Conservation (phyloP, 805 yeast species). For the Ogataea pini region DNA sequence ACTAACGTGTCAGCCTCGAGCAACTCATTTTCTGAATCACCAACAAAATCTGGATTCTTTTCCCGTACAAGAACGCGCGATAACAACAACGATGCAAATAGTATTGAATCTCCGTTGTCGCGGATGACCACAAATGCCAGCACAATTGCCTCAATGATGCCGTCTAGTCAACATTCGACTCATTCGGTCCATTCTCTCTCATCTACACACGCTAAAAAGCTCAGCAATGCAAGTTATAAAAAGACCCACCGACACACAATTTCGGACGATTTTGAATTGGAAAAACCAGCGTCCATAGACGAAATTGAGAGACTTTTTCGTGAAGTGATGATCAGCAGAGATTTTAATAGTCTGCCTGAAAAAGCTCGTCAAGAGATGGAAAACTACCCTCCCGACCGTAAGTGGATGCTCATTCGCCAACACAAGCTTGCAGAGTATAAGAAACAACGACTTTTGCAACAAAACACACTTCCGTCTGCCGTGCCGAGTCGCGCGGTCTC, state of each 20-base stretch:
- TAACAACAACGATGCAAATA: conserved; percentile 17
- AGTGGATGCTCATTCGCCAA: conserved; percentile 90
- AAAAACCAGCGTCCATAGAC: conserved; percentile 64
- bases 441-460: conserved; percentile 37
- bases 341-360: conserved; percentile 62
- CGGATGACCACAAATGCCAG: conserved; percentile 31
- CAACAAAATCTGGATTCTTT: conserved; percentile 25
- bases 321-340: conserved; percentile 81
- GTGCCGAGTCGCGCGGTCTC: conserved; percentile 12
- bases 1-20: conserved; percentile 18
- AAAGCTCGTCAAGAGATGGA: conserved; percentile 77
- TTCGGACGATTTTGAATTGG: conserved; percentile 48
- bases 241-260: conserved; percentile 39
- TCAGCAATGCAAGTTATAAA: conserved; percentile 26
- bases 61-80: conserved; percentile 20
- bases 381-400: conserved; percentile 71
- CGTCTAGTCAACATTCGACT: conserved; percentile 20
- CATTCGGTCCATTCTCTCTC: conserved; percentile 33
- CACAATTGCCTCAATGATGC: conserved; percentile 7
- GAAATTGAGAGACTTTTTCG: conserved; percentile 75
- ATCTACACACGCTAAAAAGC: conserved; percentile 31
- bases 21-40: conserved; percentile 22
- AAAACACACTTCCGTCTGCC: conserved; percentile 6
- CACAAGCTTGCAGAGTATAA: conserved; percentile 78
- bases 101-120: conserved; percentile 30